Percentiles rank a stretch among this genome's conserved stretches.
Conservation (phyloP, 2,329 filamentous ascomycete genomes). For the Sporothrix brunneoviolacea region DNA sequence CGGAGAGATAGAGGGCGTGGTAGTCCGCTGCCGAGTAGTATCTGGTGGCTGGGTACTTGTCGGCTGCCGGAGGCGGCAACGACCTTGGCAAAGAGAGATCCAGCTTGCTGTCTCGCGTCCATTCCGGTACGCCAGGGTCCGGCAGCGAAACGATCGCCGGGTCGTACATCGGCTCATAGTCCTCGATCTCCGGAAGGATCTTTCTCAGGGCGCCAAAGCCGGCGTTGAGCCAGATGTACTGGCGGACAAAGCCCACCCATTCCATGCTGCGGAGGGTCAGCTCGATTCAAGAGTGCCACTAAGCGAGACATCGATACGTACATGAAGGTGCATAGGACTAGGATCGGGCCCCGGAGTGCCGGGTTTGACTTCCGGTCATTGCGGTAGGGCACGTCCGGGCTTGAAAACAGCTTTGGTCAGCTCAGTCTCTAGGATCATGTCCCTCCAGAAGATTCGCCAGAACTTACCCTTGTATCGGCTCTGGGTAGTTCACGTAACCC, state of each 20-base stretch:
- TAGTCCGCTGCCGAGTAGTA: conserved; percentile 45
- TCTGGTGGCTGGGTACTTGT: conserved; percentile 27
- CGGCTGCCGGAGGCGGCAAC: conserved; percentile 5
- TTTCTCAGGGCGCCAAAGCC: conserved; percentile 54
- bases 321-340: conserved; percentile 49
- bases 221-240: conserved; percentile 55
- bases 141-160: conserved; percentile 38
- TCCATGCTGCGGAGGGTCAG: conserved; percentile 41
- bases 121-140: conserved; percentile 35
- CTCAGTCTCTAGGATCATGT: background rate
- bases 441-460: too few relatives aligned
- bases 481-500: conserved; percentile 32
- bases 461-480: conserved; percentile 29
- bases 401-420: conserved; percentile 17
- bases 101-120: conserved; percentile 19
- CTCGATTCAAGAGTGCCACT: too few relatives aligned
- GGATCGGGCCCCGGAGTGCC: conserved; percentile 46
- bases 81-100: conserved; percentile 13
- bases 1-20: conserved; percentile 37
- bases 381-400: conserved; percentile 36
- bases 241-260: conserved; percentile 46
- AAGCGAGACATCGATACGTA: conserved; percentile 33
- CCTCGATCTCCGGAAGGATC: conserved; percentile 44
- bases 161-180: conserved; percentile 42
- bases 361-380: conserved; percentile 48